Base-by-base conservation (phyloP, 495 filamentous ascomycete species). In the Schizothecium vesticola region DNA sequence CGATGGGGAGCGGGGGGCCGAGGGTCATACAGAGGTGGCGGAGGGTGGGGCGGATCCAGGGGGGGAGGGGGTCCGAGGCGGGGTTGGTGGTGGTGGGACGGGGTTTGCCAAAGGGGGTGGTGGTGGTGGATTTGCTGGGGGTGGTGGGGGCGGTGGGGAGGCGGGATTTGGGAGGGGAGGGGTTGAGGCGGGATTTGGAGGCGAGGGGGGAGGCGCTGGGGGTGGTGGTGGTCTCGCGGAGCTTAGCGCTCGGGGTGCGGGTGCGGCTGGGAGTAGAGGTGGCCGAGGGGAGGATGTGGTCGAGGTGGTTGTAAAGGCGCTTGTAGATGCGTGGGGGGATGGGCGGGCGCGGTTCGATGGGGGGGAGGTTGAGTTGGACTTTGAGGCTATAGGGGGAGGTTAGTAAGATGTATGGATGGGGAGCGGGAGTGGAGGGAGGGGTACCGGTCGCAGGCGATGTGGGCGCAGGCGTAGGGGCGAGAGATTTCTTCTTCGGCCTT, bases 401-500 rank as follows among this genome's bases (percentile, higher is more conserved):
- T 56, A 65, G 66, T 65, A 22, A 29, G 58, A 29, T 28, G 43
- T 60, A 64, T 25, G 59, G 58, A 33, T 29, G 25, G 16, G 59
- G 56, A 59, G 57, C 56, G 64, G 57, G 21, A 69, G 10, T 6
- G 26, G 29, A 3, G 29, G 31, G 61, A 22, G 22, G 9, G 43
- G 28, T 75, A 91, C 91, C 92, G 86, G 77, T 93, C 91, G 79
- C 94, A 97, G 55, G 95, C 95, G 36, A 99, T 86, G 77, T 98
- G 90, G 1, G 93, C 91, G 75, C 96, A 98, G 11, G 91, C 92
- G 78, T 95, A 97, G 11, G 88, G 85, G 8, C 94, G 86, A 21
- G 90, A 91, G 69, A 93, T 88, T 76, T 99, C 94, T 77, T 99
- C 94, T 66, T 95, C 92, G 9, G 89, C 85, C 73, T 93, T 96